Conservation (phyloP, 1,284 basidiomycete species). For the Papiliotrema nemorosa region DNA sequence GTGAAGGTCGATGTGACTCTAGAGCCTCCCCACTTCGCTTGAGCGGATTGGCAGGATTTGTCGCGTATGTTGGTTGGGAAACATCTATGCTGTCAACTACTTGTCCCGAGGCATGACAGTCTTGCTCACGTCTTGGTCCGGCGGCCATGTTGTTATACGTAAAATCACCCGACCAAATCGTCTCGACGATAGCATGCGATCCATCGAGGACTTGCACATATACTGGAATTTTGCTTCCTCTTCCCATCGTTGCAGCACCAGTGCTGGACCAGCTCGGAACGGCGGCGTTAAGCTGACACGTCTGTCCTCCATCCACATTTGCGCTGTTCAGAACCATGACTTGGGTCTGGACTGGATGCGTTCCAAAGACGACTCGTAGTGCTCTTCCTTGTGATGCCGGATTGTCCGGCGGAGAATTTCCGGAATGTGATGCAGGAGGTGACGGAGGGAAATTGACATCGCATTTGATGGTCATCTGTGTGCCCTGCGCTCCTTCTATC, state of each 20-base stretch:
- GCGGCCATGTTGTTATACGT: conserved; percentile 18
- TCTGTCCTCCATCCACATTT: conserved; percentile 19
- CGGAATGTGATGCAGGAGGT: conserved; percentile 3
- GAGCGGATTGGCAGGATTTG: conserved; percentile 10
- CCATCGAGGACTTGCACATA: conserved; percentile 36
- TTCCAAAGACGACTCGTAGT: conserved; percentile 34
- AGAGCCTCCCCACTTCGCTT: conserved; percentile 25
- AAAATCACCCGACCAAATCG: conserved; percentile 34
- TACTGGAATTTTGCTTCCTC: conserved; percentile 25
- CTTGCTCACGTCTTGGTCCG: conserved; percentile 17
- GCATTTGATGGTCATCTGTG: conserved; percentile 26
- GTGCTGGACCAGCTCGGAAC: conserved; percentile 26
- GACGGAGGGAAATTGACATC: conserved; percentile 27
- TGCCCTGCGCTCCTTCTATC: conserved; percentile 28
- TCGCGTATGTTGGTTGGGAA: too few relatives aligned
- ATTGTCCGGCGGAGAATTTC: neutral
- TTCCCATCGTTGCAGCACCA: conserved; percentile 12
- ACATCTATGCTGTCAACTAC: too few relatives aligned
- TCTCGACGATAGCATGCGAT: conserved; percentile 27
- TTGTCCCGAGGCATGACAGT: too few relatives aligned
- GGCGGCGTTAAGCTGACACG: conserved; percentile 23
- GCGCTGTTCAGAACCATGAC: conserved; percentile 16
- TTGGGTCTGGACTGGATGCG: conserved; percentile 29
- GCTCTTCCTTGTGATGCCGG: conserved; percentile 11
- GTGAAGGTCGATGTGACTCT: conserved; percentile 23